Conservation (phyloP, 345 rosid genomes). For the Clarkia xantiana region DNA sequence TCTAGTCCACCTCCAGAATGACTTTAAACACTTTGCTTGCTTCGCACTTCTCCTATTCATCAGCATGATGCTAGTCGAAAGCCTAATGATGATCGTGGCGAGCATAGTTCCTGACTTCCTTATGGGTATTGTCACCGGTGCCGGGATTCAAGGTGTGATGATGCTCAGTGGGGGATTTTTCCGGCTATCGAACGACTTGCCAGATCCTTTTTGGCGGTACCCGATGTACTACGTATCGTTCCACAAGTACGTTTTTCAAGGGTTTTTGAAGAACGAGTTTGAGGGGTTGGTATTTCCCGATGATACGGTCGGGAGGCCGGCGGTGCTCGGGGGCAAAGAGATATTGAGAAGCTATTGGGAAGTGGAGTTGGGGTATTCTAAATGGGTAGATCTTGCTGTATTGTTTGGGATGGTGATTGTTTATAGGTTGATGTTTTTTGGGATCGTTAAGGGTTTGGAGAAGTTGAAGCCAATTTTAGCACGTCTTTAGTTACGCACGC, state of each 20-base stretch:
- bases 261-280: conserved; percentile 24
- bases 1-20: conserved; percentile 18
- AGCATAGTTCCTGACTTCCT: conserved; percentile 38
- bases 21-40: conserved; percentile 17
- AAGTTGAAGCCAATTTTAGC: conserved; percentile 8
- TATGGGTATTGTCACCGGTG: conserved; percentile 42
- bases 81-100: conserved; percentile 49
- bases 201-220: conserved; percentile 30
- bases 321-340: conserved; percentile 10
- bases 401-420: conserved; percentile 17
- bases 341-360: conserved; percentile 14
- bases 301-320: conserved; percentile 6
- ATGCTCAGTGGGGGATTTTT: conserved; percentile 35
- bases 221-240: conserved; percentile 30
- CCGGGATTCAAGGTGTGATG: conserved; percentile 41
- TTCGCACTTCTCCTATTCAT: conserved; percentile 13
- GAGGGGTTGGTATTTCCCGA: conserved; percentile 10
- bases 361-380: conserved; percentile 18
- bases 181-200: conserved; percentile 27
- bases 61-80: conserved; percentile 26
- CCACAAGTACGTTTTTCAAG: conserved; percentile 21
- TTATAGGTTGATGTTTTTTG: conserved; percentile 15
- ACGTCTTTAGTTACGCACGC: too few relatives aligned
- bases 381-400: conserved; percentile 17
- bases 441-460: conserved; percentile 9